Percentiles rank a stretch among this genome's conserved stretches.
phyloP scores from a whole-genome alignment of 345 rosid species.

The Populus nigra region DNA sequence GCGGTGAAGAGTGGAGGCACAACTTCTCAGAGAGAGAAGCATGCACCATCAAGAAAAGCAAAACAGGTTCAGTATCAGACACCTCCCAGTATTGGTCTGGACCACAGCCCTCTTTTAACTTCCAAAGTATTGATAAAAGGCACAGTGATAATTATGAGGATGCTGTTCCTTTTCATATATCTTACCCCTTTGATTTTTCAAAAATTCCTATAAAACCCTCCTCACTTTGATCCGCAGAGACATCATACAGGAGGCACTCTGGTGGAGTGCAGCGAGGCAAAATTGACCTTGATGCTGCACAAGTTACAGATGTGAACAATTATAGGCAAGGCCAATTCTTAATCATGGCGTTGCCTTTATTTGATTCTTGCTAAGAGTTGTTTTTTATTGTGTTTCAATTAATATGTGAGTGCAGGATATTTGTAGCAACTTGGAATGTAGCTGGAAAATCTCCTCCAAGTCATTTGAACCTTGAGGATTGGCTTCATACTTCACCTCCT shows the following conservation, averaged over 20 bases:
- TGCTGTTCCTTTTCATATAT: slow-evolving; percentile 3
- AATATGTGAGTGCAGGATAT: slow-evolving; percentile 43
- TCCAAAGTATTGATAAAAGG: slow-evolving; percentile 10
- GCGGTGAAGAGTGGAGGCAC: slow-evolving; percentile 70
- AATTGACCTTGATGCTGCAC: slow-evolving; percentile 57
- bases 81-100: slow-evolving; percentile 26
- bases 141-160: background rate
- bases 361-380: slow-evolving; percentile 6
- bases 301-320: slow-evolving; percentile 56
- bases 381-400: slow-evolving; percentile 9
- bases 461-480: slow-evolving; percentile 77
- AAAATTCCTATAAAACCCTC: slow-evolving; percentile 9
- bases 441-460: slow-evolving; percentile 97
- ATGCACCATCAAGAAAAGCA: slow-evolving; percentile 84
- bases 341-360: background rate
- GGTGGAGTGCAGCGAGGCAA: slow-evolving; percentile 54
- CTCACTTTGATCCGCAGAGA: slow-evolving; percentile 40
- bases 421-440: slow-evolving; percentile 98
- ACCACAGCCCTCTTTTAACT: slow-evolving; percentile 28
- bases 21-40: slow-evolving; percentile 68
- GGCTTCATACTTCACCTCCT: slow-evolving; percentile 93
- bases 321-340: slow-evolving; percentile 45
- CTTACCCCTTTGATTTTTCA: background rate
- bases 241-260: slow-evolving; percentile 45
- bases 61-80: slow-evolving; percentile 62